Evolutionary conservation across 805 yeast genomes (phyloP).

Genomic region (Kodamaea restingae): DNA sequence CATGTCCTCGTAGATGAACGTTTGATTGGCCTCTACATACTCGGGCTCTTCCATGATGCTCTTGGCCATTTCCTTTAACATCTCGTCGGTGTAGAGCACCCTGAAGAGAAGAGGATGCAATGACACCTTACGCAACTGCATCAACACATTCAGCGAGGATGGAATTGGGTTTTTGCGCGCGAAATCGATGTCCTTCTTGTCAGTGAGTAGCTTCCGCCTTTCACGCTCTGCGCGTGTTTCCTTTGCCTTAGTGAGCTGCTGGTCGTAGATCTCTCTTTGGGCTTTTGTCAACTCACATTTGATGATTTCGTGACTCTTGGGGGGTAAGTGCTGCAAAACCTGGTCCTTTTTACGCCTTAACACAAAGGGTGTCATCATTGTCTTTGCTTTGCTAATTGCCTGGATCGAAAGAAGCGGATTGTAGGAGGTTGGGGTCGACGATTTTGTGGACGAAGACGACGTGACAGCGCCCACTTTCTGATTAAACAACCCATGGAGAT

Average conservation of each 20-base stretch:
- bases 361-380: slow-evolving; percentile 98
- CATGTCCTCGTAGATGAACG: slow-evolving; percentile 90
- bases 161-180: slow-evolving; percentile 33
- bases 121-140: slow-evolving; percentile 89
- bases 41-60: slow-evolving; percentile 78
- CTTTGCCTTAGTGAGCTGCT: slow-evolving; percentile 47
- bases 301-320: slow-evolving; percentile 60
- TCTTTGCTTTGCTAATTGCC: slow-evolving; percentile 88
- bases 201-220: slow-evolving; percentile 34
- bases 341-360: slow-evolving; percentile 88
- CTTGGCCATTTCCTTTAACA: slow-evolving; percentile 62
- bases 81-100: slow-evolving; percentile 51
- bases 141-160: slow-evolving; percentile 65
- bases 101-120: slow-evolving; percentile 89
- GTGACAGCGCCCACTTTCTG: slow-evolving; percentile 75
- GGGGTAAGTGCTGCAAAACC: slow-evolving; percentile 85
- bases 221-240: slow-evolving; percentile 41
- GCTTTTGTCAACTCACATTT: slow-evolving; percentile 58
- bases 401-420: slow-evolving; percentile 86
- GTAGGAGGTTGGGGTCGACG: slow-evolving; percentile 43
- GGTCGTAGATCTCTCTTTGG: slow-evolving; percentile 59
- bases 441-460: slow-evolving; percentile 15
- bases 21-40: slow-evolving; percentile 71
- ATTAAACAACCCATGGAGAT: slow-evolving; percentile 75
- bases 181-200: slow-evolving; percentile 30